A percentile compares a stretch with the other conserved stretches of the same genome.
phyloP scores from a whole-genome alignment of 2,329 filamentous ascomycete genomes.

The Fusarium fujikuroi region DNA sequence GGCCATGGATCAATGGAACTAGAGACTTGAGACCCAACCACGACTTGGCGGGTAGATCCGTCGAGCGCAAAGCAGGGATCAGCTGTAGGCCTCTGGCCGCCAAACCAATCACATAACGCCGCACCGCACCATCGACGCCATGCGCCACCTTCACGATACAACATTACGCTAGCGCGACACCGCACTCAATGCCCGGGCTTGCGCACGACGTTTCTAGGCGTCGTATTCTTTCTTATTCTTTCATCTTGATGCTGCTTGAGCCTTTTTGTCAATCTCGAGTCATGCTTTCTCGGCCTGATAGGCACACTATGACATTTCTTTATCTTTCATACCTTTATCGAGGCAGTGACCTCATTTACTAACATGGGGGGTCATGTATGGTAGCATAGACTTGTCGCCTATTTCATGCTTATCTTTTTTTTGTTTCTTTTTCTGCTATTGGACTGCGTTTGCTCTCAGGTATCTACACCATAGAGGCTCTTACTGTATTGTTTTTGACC shows the following conservation, averaged over 20 bases:
- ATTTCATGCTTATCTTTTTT: constrained; percentile 10
- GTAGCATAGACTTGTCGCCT: constrained; percentile 32
- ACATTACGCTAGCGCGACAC: neutral
- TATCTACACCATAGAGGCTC: constrained; percentile 37
- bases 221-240: constrained; percentile 10
- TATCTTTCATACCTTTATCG: constrained; percentile 2
- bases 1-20: constrained; percentile 27
- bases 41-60: constrained; percentile 45
- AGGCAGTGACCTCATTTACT: constrained; percentile 6
- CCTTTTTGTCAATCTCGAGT: constrained; percentile 31
- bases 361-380: constrained; percentile 5
- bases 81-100: constrained; percentile 4
- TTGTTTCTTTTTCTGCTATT: constrained; percentile 4
- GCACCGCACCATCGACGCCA: constrained; percentile 10
- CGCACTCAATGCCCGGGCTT: constrained; percentile 1
- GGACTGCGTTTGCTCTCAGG: constrained; percentile 12
- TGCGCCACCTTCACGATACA: constrained; percentile 17
- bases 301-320: constrained; percentile 6
- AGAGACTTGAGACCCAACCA: constrained; percentile 34
- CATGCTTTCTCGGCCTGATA: constrained; percentile 14
- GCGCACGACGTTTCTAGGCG: constrained; percentile 32
- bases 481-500: constrained; percentile 14
- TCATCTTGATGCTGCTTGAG: neutral
- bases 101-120: constrained; percentile 10
- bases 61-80: constrained; percentile 36